Conservation (phyloP, 2,329 filamentous ascomycete genomes). For the Trichophyton benhamiae region DNA sequence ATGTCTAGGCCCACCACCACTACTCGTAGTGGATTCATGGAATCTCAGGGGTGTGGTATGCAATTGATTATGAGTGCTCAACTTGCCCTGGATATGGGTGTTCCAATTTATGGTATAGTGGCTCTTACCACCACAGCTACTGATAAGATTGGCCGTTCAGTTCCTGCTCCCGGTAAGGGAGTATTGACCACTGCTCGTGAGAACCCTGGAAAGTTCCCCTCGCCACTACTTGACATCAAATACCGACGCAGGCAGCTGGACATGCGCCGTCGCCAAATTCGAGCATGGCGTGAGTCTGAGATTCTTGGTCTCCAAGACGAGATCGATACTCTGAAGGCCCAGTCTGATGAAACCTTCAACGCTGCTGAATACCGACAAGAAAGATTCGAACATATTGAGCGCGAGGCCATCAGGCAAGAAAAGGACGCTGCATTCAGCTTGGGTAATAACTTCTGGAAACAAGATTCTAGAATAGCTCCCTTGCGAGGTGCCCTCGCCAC, state of each 20-base stretch:
- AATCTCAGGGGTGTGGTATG: slow-evolving; percentile 95
- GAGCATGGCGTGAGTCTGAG: slow-evolving; percentile 92
- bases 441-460: slow-evolving; percentile 99
- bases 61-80: slow-evolving; percentile 97
- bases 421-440: slow-evolving; percentile 85
- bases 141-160: slow-evolving; percentile 97
- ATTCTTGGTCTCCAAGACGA: slow-evolving; percentile 87
- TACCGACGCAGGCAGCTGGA: slow-evolving; percentile 94
- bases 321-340: slow-evolving; percentile 75
- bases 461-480: slow-evolving; percentile 83
- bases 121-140: slow-evolving; percentile 91
- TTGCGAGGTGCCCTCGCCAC: slow-evolving; percentile 91
- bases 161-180: slow-evolving; percentile 92
- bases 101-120: slow-evolving; percentile 90
- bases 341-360: slow-evolving; percentile 56
- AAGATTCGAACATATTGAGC: slow-evolving; percentile 74
- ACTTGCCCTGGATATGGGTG: slow-evolving; percentile 94
- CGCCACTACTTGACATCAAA: slow-evolving; percentile 90
- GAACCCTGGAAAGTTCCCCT: slow-evolving; percentile 81
- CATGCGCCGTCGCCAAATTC: slow-evolving; percentile 84
- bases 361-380: slow-evolving; percentile 78
- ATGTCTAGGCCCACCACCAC: slow-evolving; percentile 98
- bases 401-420: slow-evolving; percentile 76
- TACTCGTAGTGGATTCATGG: slow-evolving; percentile 96
- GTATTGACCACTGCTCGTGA: slow-evolving; percentile 92